Percentiles rank a stretch among this genome's conserved stretches.
These are phyloP conservation scores for Aspergillus tanneri DNA, from an alignment of 2,329 filamentous ascomycete genomes.

Conservation along the genomic window DNA sequence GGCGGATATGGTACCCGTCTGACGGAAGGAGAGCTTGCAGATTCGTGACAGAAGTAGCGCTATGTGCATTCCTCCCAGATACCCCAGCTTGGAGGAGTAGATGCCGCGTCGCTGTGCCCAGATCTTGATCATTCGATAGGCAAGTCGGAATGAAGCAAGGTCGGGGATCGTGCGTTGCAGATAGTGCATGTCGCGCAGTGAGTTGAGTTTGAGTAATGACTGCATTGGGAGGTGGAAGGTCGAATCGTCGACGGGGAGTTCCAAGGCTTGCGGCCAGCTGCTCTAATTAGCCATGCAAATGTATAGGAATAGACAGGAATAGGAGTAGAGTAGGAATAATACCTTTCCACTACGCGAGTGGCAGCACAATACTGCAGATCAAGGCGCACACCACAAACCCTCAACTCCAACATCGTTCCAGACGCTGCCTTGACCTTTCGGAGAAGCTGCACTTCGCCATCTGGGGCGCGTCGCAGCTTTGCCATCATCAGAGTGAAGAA, in stretches of 20 bases:
- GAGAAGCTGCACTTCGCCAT: constrained; percentile 2
- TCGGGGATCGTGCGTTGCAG: constrained; percentile 10
- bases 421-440: constrained; percentile 11
- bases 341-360: constrained; percentile 8
- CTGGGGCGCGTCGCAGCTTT: constrained; percentile 1
- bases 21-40: constrained; percentile 4
- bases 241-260: neutral
- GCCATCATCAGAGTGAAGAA: constrained; percentile 10
- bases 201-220: constrained; percentile 11
- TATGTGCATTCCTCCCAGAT: constrained; percentile 9
- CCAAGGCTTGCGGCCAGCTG: constrained; percentile 5
- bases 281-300: too few species aligned
- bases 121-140: constrained; percentile 8
- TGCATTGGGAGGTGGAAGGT: constrained; percentile 9
- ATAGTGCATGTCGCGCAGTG: constrained; percentile 10
- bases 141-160: constrained; percentile 4
- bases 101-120: constrained; percentile 7
- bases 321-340: too few species aligned
- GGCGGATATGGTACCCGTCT: neutral
- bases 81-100: constrained; percentile 10
- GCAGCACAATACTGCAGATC: constrained; percentile 11
- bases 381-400: constrained; percentile 3
- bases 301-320: too few species aligned
- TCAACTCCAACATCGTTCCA: constrained; percentile 8
- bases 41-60: constrained; percentile 2